These are phyloP conservation scores for Conticribra guillardii DNA, from an alignment of 108 stramenopile species.

Conservation along the genomic window DNA sequence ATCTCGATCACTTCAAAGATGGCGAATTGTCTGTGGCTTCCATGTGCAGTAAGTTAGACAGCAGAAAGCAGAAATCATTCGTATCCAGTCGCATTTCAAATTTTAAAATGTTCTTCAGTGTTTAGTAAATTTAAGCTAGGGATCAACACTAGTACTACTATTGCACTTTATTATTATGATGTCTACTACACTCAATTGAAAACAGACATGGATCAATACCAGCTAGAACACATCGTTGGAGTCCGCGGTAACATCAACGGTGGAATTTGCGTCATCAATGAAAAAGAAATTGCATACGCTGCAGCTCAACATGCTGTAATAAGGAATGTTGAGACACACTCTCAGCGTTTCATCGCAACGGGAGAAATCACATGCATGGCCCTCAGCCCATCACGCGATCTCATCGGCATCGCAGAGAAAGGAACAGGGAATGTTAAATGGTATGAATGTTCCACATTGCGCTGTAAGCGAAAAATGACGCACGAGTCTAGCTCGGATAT, in stretches of 20 bases:
- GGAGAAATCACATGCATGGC: conserved; percentile 8
- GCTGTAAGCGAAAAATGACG: not conserved
- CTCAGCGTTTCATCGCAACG: conserved; percentile 16
- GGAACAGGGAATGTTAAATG: not conserved
- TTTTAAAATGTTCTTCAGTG: no score
- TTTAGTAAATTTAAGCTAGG: no score
- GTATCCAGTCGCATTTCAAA: no score
- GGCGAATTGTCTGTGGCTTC: no score
- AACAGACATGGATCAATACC: not conserved
- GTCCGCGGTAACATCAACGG: not conserved
- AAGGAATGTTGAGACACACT: not conserved
- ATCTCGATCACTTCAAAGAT: no score
- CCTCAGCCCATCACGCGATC: not conserved
- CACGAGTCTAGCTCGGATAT: not conserved
- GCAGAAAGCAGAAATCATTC: no score
- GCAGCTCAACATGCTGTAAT: not conserved
- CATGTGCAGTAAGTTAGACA: no score
- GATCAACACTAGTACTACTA: no score
- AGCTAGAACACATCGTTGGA: conserved; percentile 15
- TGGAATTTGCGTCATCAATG: not conserved
- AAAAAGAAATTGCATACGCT: conserved; percentile 8
- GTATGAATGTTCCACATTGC: not conserved
- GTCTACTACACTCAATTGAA: not conserved
- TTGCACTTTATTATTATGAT: not conserved
- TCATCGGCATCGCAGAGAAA: conserved; percentile 10